Evolutionary conservation across 306 rosid genomes (phyloP).

Genomic region (Carpinus fangiana): DNA sequence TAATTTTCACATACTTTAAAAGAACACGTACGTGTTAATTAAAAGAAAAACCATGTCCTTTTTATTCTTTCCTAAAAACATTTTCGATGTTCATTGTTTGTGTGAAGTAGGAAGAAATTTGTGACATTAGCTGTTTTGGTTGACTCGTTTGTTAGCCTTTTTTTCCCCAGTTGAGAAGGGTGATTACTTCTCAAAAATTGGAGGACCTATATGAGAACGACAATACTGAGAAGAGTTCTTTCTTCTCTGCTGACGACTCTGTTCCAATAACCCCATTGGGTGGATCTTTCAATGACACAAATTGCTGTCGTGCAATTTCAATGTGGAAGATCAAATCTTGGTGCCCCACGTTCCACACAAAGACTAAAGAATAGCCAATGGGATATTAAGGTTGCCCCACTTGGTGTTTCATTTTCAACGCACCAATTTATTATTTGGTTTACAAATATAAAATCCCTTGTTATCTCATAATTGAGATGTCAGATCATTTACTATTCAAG

Average conservation of each 20-base stretch:
- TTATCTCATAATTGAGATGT: not conserved
- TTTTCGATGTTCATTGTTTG: too few species aligned
- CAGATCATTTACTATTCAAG: not conserved
- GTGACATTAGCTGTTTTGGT: too few species aligned
- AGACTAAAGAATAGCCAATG: not conserved
- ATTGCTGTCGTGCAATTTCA: not conserved
- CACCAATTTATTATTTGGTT: not conserved
- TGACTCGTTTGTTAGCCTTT: too few species aligned
- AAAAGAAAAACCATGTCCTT: too few species aligned
- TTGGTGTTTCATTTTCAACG: slow-evolving; percentile 2
- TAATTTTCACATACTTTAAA: too few species aligned
- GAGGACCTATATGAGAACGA: too few species aligned
- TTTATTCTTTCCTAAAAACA: too few species aligned
- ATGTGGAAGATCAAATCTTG: not conserved
- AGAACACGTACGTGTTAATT: too few species aligned
- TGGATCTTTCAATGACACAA: not conserved
- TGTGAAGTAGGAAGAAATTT: too few species aligned
- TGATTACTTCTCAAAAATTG: too few species aligned
- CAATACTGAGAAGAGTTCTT: not conserved
- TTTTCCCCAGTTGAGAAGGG: too few species aligned
- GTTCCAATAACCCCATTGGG: too few species aligned
- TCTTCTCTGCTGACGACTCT: not conserved
- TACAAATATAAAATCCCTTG: not conserved
- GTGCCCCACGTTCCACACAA: not conserved
- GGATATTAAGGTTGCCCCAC: slow-evolving; percentile 13